Evolutionary conservation across 176 grass and related monocot species (phyloP), one percentile per base, ranked within the genome.

Genomic region (Bolboschoenus planiculmis): DNA sequence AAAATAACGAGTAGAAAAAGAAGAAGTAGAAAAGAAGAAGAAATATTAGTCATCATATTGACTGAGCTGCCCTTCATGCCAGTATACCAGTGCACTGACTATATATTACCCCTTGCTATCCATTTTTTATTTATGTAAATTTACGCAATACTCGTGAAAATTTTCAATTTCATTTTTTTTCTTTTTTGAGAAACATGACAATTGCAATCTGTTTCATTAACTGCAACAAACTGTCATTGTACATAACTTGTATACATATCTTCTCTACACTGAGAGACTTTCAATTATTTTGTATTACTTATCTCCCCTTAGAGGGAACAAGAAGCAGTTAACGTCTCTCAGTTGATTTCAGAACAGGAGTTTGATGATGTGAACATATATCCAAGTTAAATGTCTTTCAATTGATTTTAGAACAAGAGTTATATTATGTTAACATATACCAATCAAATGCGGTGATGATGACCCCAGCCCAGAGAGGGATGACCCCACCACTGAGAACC

Each of bases 391-490:
- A 13, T 40, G 10, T 23, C 37, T 5, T 50, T 79, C 21, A 34
- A 23, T 11, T 31, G 4, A 27, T 66, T 53, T 18, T 20, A 82
- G n/a, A n/a, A 26, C 31, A 18, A 24, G 18, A 26, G 55, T 42
- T n/a, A n/a, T n/a, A n/a, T n/a, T n/a, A n/a, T n/a, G n/a, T n/a
- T 24, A 40, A 4, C 3, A 6, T 75, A 66, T 68, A 97, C 94
- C 91, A 97, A 90, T 97, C 91, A 50, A 97, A 7, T 3, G 91
- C 94, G 7, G 91, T 94, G 74, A 97, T 90, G 86, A 97, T 83
- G 37, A 97, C 94, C 4, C 94, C 91, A 40, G 79, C 94, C 94
- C 91, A 97, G 67, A 97, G 91, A 61, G 94, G 91, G 24, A 97
- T 89, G 33, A 30, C 58, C 64, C 94, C 91, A 0, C 79, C 90